Conservation (phyloP, 495 filamentous ascomycete genomes). For the Aspergillus leporis region DNA sequence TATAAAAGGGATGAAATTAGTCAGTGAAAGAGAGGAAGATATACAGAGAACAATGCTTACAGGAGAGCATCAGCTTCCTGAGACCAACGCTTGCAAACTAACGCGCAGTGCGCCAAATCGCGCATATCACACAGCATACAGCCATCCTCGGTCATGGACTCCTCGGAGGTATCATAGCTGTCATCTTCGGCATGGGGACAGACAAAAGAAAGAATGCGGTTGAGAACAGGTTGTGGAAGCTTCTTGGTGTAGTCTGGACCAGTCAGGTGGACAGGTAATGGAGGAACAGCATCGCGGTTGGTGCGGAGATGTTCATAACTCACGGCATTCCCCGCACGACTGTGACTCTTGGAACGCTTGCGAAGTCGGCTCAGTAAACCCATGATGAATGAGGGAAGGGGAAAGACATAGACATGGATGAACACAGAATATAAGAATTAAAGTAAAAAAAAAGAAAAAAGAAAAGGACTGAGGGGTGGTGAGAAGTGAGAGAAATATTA, state of each 20-base stretch:
- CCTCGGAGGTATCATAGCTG: slow-evolving; percentile 78
- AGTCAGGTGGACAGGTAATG: slow-evolving; percentile 21
- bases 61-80: slow-evolving; percentile 51
- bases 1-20: not conserved
- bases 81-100: slow-evolving; percentile 74
- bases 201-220: slow-evolving; percentile 73
- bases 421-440: not conserved
- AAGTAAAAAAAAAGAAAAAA: not conserved
- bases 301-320: slow-evolving; percentile 26
- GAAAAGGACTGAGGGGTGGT: not conserved
- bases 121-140: slow-evolving; percentile 97
- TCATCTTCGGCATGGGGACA: slow-evolving; percentile 82
- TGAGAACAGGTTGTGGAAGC: slow-evolving; percentile 65
- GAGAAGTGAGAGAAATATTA: not conserved
- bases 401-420: slow-evolving; percentile 12
- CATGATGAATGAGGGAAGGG: slow-evolving; percentile 25
- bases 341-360: slow-evolving; percentile 33
- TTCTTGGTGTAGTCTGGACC: slow-evolving; percentile 47
- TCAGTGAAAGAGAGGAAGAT: slow-evolving; percentile 1
- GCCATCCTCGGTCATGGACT: slow-evolving; percentile 76
- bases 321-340: slow-evolving; percentile 32
- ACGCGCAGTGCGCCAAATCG: slow-evolving; percentile 78
- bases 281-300: slow-evolving; percentile 9
- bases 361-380: slow-evolving; percentile 40
- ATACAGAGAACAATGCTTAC: slow-evolving; percentile 34